Evolutionary conservation across 441 rosid genomes (phyloP), one percentile per base, ranked within the genome.

Genomic region (Pelargonium cotyledonis): DNA sequence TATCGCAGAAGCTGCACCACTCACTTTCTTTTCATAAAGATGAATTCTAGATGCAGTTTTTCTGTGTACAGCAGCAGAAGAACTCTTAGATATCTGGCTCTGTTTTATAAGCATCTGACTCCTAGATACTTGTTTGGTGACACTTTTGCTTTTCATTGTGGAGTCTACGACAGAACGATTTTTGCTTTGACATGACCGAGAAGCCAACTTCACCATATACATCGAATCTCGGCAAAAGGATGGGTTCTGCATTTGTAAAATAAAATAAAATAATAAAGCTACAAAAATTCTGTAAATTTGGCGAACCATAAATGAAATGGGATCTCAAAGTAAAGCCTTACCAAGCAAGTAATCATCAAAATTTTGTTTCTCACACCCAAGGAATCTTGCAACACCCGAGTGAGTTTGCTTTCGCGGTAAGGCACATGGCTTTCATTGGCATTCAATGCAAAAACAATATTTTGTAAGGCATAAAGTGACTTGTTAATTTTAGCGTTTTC

Each of bases 381-480:
- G 16, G 93, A 91, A 65, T 87, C 91, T 71, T 84, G 85, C 80
- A 89, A 72, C 87, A 91, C 76, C 61, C 80, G 88, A 47, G 93
- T 86, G 38, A 91, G 81, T 76, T 83, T 87, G 76, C 90, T 89
- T 79, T 87, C 95, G 19, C 97, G 84, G 76, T 86, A 91, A 14
- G 95, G 95, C 43, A 91, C 84, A 68, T 85, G 89, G 29, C 70
- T 72, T 68, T 85, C 91, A 67, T 85, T 85, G 44, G 85, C 82
- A 65, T 75, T 87, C 68, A 91, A 73, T 57, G 97, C 86, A 71
- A 72, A 81, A 69, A 87, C 63, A 66, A 91, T 95, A 65, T 87
- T 87, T 38, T 84, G 88, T 40, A 91, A 72, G 29, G 93, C 87
- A 80, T 89, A 76, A 11, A 91, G 77, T 2, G 93, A 84, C 80